These are phyloP conservation scores for Diaporthe destruens DNA, from an alignment of 2,329 filamentous ascomycete species.

Conservation along the genomic window DNA sequence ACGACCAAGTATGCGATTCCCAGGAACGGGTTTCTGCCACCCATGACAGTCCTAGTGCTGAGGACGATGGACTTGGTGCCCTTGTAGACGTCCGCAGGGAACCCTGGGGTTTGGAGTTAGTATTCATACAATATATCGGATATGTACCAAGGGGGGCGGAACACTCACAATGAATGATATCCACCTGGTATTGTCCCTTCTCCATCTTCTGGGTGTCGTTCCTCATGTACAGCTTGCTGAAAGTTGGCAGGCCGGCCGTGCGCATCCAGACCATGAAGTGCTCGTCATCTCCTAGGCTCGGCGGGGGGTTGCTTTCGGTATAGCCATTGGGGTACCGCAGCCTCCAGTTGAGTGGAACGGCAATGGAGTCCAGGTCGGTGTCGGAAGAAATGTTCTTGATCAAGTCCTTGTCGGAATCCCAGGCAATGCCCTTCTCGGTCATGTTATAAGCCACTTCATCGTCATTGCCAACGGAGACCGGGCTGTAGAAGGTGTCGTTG, in stretches of 20 bases:
- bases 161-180: conserved; percentile 82
- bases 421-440: conserved; percentile 85
- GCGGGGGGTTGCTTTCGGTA: conserved; percentile 72
- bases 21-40: conserved; percentile 93
- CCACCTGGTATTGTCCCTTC: conserved; percentile 79
- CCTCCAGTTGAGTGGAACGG: conserved; percentile 90
- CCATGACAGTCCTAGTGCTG: conserved; percentile 91
- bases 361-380: conserved; percentile 74
- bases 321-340: conserved; percentile 79
- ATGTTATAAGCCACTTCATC: conserved; percentile 74
- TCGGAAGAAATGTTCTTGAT: conserved; percentile 73
- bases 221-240: conserved; percentile 91
- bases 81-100: conserved; percentile 81
- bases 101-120: conserved; percentile 68
- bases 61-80: conserved; percentile 93
- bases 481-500: conserved; percentile 87
- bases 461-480: conserved; percentile 69
- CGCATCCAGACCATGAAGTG: conserved; percentile 99
- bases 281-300: conserved; percentile 80
- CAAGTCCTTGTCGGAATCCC: conserved; percentile 84
- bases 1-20: conserved; percentile 97
- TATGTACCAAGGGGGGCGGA: conserved; percentile 30
- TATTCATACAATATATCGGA: conserved; percentile 22
- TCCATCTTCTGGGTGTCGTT: conserved; percentile 80
- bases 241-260: conserved; percentile 91